Base-by-base conservation (phyloP, 164 flowering plant genomes). In the Malania oleifera region DNA sequence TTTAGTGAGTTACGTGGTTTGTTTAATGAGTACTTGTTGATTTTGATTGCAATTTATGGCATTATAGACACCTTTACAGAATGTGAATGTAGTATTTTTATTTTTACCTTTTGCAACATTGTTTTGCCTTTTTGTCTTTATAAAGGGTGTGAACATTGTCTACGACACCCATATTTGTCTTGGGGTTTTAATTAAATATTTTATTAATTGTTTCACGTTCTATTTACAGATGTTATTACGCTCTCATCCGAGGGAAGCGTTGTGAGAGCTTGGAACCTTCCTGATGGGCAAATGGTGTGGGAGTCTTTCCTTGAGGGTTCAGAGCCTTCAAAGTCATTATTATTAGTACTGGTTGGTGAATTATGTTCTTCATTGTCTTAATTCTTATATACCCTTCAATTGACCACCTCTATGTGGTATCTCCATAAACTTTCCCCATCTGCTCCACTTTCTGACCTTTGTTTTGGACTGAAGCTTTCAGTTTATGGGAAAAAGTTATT, bases 221-320 rank as follows among this genome's bases (percentile, higher is more conserved):
- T n/a, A 61, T 49, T 65, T 76, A 31, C 88, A 93, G 97, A 83
- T 75, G 93, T 82, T 35, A 68, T 93, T 55, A 81, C 91, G 31
- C 89, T 90, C 57, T 90, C 97, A 38, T 88, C 96, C 11, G 77
- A 67, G 57, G 97, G 96, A 63, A 79, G 82, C 61, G 61, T 79
- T 54, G 59, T 91, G 60, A 81, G 99, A 78, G 96, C 99, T 50
- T 95, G 99, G 99, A 93, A 86, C 72, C 95, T 95, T 73, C 93
- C 97, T 58, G 95, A 95, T 80, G 99, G 97, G 34, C 97, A 88
- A 77, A 81, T 95, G 95, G 85, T 85, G 61, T 95, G 99, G 99
- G 97, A 95, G 69, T 71, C 97, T 69, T 63, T 67, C 54, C 89
- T 95, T 66, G 72, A 78, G 54, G 93, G 96, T 40, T 67, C 83